These are phyloP conservation scores for Aspergillus viridinutans DNA, from an alignment of 2,329 filamentous ascomycete genomes.

Conservation along the genomic window DNA sequence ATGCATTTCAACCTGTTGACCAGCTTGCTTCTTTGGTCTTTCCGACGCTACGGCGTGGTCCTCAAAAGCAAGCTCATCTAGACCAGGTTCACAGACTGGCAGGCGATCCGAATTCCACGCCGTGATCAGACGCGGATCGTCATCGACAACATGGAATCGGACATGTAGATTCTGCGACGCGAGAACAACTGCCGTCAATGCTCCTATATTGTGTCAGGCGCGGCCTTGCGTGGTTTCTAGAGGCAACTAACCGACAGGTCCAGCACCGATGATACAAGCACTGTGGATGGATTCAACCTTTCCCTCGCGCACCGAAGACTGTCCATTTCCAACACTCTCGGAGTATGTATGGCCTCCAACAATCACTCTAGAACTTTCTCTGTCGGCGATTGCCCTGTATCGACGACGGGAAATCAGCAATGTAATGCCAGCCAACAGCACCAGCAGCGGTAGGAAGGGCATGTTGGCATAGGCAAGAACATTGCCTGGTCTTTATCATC, in stretches of 20 bases:
- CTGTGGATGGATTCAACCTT: constrained; percentile 14
- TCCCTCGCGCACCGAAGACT: neutral
- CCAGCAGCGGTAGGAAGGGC: constrained; percentile 14
- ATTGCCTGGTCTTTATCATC: neutral
- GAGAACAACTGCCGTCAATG: constrained; percentile 20
- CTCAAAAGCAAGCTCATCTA: constrained; percentile 21
- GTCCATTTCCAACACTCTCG: constrained; percentile 8
- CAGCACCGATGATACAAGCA: constrained; percentile 23
- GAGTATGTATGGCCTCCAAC: constrained; percentile 19
- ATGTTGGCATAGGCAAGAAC: neutral
- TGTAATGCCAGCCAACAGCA: constrained; percentile 14
- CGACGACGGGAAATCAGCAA: constrained; percentile 12
- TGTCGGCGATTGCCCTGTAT: constrained; percentile 7
- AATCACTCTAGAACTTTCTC: constrained; percentile 7
- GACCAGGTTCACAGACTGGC: constrained; percentile 24
- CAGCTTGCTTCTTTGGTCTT: neutral
- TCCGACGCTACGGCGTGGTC: neutral
- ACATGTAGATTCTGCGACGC: constrained; percentile 24
- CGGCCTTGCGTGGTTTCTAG: neutral
- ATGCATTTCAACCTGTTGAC: neutral
- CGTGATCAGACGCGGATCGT: constrained; percentile 18
- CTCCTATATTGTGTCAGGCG: constrained; percentile 8
- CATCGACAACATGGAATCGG: constrained; percentile 24
- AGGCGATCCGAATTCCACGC: constrained; percentile 25
- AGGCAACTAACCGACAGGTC: constrained; percentile 19